A percentile compares a stretch with the other conserved stretches of the same genome.
These are phyloP conservation scores for Pythium dissotocum DNA, from an alignment of 352 stramenopile species.

Conservation along the genomic window DNA sequence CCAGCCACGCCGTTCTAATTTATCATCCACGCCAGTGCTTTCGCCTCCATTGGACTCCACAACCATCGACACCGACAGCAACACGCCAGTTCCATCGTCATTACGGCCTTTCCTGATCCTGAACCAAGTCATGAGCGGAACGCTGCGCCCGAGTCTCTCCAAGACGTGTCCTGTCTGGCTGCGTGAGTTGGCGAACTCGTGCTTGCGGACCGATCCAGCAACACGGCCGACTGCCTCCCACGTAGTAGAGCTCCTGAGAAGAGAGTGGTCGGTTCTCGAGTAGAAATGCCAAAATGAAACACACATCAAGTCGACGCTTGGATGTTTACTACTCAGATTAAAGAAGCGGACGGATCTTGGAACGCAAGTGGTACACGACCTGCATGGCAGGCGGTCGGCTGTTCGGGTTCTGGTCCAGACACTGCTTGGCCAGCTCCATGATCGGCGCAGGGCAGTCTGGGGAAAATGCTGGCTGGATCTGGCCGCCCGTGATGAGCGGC, in stretches of 20 bases:
- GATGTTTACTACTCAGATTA: not conserved
- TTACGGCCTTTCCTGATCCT: constrained; percentile 24
- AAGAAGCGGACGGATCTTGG: constrained; percentile 22
- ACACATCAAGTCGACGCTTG: no score
- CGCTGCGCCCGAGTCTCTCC: constrained; percentile 11
- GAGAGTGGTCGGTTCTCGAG: constrained; percentile 10
- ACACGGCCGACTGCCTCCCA: constrained; percentile 5
- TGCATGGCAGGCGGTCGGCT: constrained; percentile 33
- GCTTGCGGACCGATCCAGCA: not conserved
- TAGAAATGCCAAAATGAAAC: not conserved
- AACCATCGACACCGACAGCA: not conserved
- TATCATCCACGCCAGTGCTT: not conserved
- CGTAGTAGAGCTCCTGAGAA: constrained; percentile 4
- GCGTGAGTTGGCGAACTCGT: constrained; percentile 1
- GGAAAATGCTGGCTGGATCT: constrained; percentile 36
- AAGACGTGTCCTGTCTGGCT: constrained; percentile 22
- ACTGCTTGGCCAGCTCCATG: constrained; percentile 33
- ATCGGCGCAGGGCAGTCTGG: constrained; percentile 31
- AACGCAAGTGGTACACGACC: constrained; percentile 25
- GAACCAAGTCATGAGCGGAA: constrained; percentile 21
- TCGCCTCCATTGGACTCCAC: not conserved
- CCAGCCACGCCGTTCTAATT: not conserved
- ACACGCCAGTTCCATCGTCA: not conserved
- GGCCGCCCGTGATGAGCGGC: constrained; percentile 32
- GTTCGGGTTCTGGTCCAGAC: constrained; percentile 33